Base-by-base conservation (phyloP, 805 yeast genomes). In the Pichia rugopelliculosa region DNA sequence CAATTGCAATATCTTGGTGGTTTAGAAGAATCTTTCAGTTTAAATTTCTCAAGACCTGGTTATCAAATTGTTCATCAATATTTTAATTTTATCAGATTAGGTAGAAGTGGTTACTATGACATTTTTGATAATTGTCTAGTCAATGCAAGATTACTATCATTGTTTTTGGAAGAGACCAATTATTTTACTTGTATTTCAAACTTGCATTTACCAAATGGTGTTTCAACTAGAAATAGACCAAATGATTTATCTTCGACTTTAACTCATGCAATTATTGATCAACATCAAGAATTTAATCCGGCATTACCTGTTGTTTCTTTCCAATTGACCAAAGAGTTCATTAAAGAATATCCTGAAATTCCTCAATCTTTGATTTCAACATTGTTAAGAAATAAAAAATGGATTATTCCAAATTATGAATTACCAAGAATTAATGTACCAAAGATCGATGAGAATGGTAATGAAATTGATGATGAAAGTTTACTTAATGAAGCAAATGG, bases 291-390 rank as follows among this genome's bases (percentile, higher is more conserved):
- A 24, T 88, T 69, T 69, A 74, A 77, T 57, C 81, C 85, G 1
- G 96, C 96, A 2, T 74, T 89, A 51, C 97, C 97, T 3, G 93
- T 89, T 30, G 96, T 88, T 39, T 84, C 96, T 0, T 89, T 88
- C 74, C 79, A 79, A 60, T 77, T 89, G 56, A 75, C 86, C 3
- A 70, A 79, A 44, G 70, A 71, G 36, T 77, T 89, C 62, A 61
- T 67, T 38, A 60, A 74, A 39, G 61, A 73, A 38, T 86, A 80
- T 62, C 93, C 96, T 3, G 87, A 80, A 64, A 76, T 89, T 47
- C 96, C 95, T 10, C 96, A 90, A 66, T 73, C 82, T 17, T 72
- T 86, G 49, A 65, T 89, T 24, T 82, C 96, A 0, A 71, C 81
- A 13, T 61, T 88, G 63, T 70, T 89, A 58, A 77, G 96, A 63